phyloP scores from a whole-genome alignment of 2,329 filamentous ascomycete species.

The Cladophialophora immunda region DNA sequence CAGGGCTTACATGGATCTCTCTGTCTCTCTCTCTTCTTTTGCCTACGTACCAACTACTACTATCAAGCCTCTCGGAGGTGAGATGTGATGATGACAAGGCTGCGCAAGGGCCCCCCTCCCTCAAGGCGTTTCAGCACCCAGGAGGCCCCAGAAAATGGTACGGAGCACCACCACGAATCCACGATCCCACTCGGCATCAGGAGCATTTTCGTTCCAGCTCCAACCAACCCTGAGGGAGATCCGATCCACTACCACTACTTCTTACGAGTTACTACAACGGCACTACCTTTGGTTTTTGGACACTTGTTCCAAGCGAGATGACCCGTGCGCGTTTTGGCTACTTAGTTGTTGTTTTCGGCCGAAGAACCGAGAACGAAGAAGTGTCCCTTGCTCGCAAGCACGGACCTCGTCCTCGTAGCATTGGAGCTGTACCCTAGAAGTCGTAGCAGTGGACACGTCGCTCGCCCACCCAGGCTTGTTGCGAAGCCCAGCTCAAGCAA shows the following conservation, averaged over 20 bases:
- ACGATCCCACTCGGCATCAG: neutral
- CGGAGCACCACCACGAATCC: no score
- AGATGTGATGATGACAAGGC: neutral
- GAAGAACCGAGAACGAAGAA: neutral
- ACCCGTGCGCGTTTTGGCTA: neutral
- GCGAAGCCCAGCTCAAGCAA: no score
- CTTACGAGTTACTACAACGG: neutral
- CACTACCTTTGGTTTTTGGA: no score
- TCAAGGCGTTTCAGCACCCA: neutral
- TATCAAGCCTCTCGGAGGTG: neutral
- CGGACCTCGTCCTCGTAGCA: no score
- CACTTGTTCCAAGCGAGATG: slow-evolving; percentile 1
- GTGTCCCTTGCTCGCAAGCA: no score
- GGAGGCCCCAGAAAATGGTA: neutral
- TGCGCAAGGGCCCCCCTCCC: neutral
- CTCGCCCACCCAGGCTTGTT: no score
- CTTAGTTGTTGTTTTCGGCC: neutral
- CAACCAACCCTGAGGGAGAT: neutral
- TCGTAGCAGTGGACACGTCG: no score
- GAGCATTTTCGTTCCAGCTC: neutral
- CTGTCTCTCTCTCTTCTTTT: neutral
- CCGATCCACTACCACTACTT: neutral
- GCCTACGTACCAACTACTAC: no score
- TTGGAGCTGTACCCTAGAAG: no score
- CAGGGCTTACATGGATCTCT: neutral